Percentiles rank a stretch among this genome's conserved stretches.
These are phyloP conservation scores for Colletotrichum acutatum DNA, from an alignment of 2,329 filamentous ascomycete species.

Conservation along the genomic window DNA sequence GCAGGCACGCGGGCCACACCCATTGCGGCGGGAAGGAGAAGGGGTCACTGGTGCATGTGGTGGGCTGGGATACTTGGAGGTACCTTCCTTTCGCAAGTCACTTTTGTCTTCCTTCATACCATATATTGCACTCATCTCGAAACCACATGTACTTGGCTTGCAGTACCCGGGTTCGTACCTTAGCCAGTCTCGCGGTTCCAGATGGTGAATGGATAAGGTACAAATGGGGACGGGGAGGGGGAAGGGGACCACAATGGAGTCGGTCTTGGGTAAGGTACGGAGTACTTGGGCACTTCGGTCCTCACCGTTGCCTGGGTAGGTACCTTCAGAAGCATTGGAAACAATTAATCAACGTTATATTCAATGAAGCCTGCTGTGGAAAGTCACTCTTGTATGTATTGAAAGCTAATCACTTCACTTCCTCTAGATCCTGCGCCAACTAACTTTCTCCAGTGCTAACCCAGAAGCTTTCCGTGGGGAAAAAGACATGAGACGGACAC, in stretches of 20 bases:
- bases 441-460: neutral
- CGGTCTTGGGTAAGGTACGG: neutral
- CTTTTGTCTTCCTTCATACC: neutral
- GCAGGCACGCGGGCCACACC: neutral
- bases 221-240: neutral
- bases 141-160: neutral
- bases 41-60: constrained; percentile 8
- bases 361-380: neutral
- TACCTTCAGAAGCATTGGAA: neutral
- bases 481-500: neutral
- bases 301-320: no score
- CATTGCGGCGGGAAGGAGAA: neutral
- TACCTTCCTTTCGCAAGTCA: neutral
- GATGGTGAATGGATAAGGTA: neutral
- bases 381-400: neutral
- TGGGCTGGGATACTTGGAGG: neutral
- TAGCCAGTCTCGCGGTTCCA: neutral
- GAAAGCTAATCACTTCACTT: neutral
- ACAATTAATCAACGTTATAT: neutral
- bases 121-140: neutral
- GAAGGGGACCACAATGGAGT: neutral
- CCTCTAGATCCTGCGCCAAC: no score
- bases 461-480: neutral
- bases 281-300: neutral
- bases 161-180: neutral